Conservation (phyloP, 2,329 filamentous ascomycete species). For the Gnomoniopsis smithogilvyi region DNA sequence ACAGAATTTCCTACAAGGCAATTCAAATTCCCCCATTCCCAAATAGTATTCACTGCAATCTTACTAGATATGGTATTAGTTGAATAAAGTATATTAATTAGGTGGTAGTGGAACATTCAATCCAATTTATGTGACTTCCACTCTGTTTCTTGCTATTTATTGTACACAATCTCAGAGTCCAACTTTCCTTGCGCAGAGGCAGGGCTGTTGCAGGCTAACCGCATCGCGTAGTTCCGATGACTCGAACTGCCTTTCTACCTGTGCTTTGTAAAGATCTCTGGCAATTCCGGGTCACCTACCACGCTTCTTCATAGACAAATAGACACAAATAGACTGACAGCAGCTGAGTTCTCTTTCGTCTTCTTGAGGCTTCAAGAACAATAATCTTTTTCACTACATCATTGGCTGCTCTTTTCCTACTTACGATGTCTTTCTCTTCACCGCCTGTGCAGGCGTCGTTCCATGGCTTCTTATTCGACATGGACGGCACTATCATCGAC, state of each 20-base stretch:
- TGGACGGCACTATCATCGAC: constrained; percentile 83
- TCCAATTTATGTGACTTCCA: no score
- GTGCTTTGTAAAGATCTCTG: neutral
- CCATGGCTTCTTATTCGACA: constrained; percentile 64
- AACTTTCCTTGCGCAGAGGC: neutral
- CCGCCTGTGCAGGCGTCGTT: constrained; percentile 46
- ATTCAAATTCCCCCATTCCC: no score
- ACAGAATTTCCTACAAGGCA: no score
- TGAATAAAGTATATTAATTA: no score
- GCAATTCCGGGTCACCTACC: no score
- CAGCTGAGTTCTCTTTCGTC: neutral
- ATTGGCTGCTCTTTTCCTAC: neutral
- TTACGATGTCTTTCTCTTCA: constrained; percentile 32
- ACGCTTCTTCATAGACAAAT: neutral
- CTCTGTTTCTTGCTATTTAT: neutral
- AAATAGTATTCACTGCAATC: no score
- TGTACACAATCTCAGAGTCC: neutral
- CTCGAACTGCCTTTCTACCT: neutral
- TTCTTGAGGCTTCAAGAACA: neutral
- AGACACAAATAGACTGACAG: neutral
- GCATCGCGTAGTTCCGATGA: constrained; percentile 10
- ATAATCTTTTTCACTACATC: neutral
- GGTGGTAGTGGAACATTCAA: no score
- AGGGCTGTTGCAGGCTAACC: constrained; percentile 1
- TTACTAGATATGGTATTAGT: no score